phyloP scores from a whole-genome alignment of 2,329 filamentous ascomycete species.

The Sporothrix sp. region DNA sequence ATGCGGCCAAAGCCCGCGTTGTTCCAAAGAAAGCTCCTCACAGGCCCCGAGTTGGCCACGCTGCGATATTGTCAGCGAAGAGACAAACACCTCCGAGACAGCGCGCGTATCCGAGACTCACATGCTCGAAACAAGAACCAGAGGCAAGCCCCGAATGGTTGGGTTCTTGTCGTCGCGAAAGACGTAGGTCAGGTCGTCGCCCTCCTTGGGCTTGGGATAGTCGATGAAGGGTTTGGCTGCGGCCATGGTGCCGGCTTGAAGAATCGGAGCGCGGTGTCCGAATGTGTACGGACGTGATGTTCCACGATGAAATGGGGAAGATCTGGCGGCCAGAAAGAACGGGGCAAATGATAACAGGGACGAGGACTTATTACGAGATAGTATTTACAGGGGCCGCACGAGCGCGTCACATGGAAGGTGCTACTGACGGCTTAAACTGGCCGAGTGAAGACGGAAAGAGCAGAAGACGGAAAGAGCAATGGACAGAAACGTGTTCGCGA shows the following conservation, averaged over 20 bases:
- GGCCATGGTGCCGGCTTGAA: conserved; percentile 13
- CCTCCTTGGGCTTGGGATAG: conserved; percentile 34
- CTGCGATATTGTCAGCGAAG: conserved; percentile 29
- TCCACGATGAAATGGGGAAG: too few species aligned
- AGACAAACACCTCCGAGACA: background rate
- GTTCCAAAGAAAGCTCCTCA: conserved; percentile 59
- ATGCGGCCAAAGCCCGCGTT: conserved; percentile 51
- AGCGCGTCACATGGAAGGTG: too few species aligned
- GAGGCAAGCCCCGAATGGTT: conserved; percentile 53
- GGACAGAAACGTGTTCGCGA: too few species aligned
- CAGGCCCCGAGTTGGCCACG: conserved; percentile 46
- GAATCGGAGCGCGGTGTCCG: too few species aligned
- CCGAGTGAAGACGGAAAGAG: too few species aligned
- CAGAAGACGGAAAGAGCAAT: too few species aligned
- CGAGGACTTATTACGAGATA: too few species aligned
- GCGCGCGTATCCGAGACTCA: conserved; percentile 12
- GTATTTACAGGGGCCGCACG: too few species aligned
- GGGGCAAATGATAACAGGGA: too few species aligned
- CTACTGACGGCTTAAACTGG: too few species aligned
- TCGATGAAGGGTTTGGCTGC: conserved; percentile 27
- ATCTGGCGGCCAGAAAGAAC: too few species aligned
- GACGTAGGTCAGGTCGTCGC: conserved; percentile 25
- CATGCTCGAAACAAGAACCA: conserved; percentile 43
- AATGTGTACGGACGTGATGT: too few species aligned
- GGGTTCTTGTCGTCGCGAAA: conserved; percentile 52